phyloP scores from a whole-genome alignment of 2,329 filamentous ascomycete species.

The Didymellaceae sp. region DNA sequence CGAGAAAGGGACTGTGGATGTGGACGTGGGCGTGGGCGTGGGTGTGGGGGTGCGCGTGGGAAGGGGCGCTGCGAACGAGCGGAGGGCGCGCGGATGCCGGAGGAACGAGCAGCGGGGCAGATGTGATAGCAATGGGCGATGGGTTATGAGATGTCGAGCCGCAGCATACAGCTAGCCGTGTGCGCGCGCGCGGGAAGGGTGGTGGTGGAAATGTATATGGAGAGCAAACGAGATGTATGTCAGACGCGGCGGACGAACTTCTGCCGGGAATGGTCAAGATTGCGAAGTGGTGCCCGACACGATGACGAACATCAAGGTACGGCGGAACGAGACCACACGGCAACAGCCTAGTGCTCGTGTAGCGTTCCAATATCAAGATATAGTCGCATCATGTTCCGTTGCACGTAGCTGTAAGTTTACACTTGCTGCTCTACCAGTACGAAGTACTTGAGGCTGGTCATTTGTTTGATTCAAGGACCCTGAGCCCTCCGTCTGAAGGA shows the following conservation, averaged over 20 bases:
- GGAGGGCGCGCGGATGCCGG: slow-evolving; percentile 1
- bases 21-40: neutral
- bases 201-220: neutral
- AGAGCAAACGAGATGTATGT: slow-evolving; percentile 6
- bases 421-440: neutral
- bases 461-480: slow-evolving; percentile 1
- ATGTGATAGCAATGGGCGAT: neutral
- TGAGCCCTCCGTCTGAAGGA: slow-evolving; percentile 3
- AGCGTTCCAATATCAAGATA: too few species aligned
- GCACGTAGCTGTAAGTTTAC: neutral
- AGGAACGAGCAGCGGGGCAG: neutral
- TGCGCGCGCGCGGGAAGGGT: neutral
- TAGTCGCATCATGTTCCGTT: too few species aligned
- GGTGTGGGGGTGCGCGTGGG: neutral
- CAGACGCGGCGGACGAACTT: slow-evolving; percentile 12
- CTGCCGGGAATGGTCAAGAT: slow-evolving; percentile 8
- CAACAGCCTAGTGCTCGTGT: neutral
- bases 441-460: neutral
- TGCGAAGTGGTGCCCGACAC: slow-evolving; percentile 12
- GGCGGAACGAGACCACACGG: neutral
- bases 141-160: neutral
- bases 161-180: slow-evolving; percentile 5
- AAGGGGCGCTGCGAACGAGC: slow-evolving; percentile 1
- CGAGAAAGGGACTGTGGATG: slow-evolving; percentile 1
- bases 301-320: slow-evolving; percentile 14